Evolutionary conservation across 2,329 filamentous ascomycete species (phyloP).

Genomic region (Hypoxylon sp.): DNA sequence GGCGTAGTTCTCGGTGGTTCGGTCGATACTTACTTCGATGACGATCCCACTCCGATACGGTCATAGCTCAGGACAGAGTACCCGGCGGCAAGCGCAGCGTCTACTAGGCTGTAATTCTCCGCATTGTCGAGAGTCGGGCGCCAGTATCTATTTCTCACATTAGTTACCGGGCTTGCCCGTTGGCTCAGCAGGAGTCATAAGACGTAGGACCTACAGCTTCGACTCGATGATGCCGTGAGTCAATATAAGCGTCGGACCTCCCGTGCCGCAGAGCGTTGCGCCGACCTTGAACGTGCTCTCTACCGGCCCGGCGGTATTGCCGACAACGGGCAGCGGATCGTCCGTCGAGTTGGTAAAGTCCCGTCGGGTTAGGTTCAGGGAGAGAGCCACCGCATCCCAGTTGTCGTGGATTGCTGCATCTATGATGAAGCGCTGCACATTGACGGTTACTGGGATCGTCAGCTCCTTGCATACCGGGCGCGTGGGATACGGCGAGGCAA

Average conservation of each 20-base stretch:
- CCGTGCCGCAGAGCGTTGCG: constrained; percentile 47
- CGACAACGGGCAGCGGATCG: constrained; percentile 44
- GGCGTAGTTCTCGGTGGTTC: background rate
- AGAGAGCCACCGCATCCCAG: constrained; percentile 48
- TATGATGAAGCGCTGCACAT: constrained; percentile 46
- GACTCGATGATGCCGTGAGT: constrained; percentile 51
- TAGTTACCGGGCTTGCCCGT: constrained; percentile 1
- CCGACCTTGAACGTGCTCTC: constrained; percentile 46
- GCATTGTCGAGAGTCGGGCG: constrained; percentile 42
- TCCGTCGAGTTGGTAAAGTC: constrained; percentile 40
- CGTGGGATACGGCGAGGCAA: constrained; percentile 25
- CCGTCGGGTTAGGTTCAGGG: constrained; percentile 47
- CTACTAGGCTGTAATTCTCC: constrained; percentile 45
- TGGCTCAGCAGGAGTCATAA: background rate
- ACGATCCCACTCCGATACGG: constrained; percentile 50
- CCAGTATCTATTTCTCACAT: constrained; percentile 44
- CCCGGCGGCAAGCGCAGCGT: constrained; percentile 46
- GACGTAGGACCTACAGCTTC: constrained; percentile 42
- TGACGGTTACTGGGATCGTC: constrained; percentile 46
- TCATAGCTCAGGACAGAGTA: constrained; percentile 51
- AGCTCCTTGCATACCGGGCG: constrained; percentile 42
- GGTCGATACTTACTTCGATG: constrained; percentile 44
- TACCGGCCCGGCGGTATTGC: constrained; percentile 39
- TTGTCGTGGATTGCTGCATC: constrained; percentile 45
- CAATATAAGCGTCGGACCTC: constrained; percentile 43